Base-by-base conservation (phyloP, 225 moss, liverwort and hornwort genomes). In the Polytrichum commune region DNA sequence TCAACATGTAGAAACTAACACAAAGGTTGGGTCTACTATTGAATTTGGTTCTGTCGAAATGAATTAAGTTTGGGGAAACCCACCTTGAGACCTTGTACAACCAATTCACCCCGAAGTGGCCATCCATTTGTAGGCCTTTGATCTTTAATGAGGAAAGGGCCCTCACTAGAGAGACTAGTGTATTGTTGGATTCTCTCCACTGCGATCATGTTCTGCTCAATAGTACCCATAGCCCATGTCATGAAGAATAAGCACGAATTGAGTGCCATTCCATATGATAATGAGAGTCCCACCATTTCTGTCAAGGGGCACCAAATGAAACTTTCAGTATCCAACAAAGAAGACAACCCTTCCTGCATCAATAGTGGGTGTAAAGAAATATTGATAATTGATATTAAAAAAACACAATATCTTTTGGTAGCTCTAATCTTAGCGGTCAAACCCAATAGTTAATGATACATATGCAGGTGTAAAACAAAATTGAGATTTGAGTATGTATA, bases 181-280 rank as follows among this genome's bases (percentile, higher is more conserved):
- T 71, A 71, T 30, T 71, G 71, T 30, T 71, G 61, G 22, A 71
- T 71, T 38, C 71, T 62, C 38, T 71, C 71, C 19, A 71, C 71
- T 26, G 71, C 23, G 0, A 71, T 30, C 62, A 71, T 71, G 24
- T 38, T 35, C n/a, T 71, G 61, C 25, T 61, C 61, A 53, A 71
- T 38, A 19, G 8, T 29, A 5, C 33, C 24, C 62, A 26, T 18
- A 71, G 24, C 16, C 35, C 26, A 61, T 6, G 53, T 53, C 10
- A 38, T 63, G 13, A 10, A 62, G 61, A 71, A 61, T 38, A 71
- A 61, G 26, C 61, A 71, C 1, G 35, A 10, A 33, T 63, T 71
- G 24, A 71, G 35, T 13, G 71, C 61, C 61, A 71, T 61, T 25
- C 71, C 71, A 63, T 71, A 71, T 20, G 61, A 61, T 27, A 71